Base-by-base conservation (phyloP, 2,329 filamentous ascomycete genomes). In the Cytospora paraplurivora region DNA sequence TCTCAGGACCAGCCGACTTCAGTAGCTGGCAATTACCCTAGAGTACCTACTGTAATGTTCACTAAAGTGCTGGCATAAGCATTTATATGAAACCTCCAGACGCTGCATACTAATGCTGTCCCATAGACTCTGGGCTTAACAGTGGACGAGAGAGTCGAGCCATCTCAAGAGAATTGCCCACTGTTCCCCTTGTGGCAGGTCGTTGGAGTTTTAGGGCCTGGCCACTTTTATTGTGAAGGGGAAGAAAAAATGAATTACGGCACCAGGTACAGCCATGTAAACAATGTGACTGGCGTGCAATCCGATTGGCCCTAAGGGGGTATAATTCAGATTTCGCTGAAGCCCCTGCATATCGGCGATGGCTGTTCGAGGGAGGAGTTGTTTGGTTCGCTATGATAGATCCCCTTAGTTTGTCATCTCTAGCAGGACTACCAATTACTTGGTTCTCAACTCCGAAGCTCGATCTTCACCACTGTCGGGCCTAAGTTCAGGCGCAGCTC, bases 301-400 rank as follows among this genome's bases (percentile, higher is more conserved):
- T 5, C 44, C 27, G 27, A 27, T 27, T 27, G 27, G 27, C 27
- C 44, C n/a, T 47, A 47, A 47, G 5, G n/a, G 44, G 6, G 12
- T 12, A 21, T 11, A 19, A 12, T 21, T 47, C n/a, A n/a, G n/a
- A 47, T 8, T 8, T 11, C 44, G n/a, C 7, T 21, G 21, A 6
- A 47, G 44, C 44, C 44, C 44, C 44, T 47, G 44, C n/a, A 47
- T 47, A 47, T 47, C 44, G 44, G 44, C n/a, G 44, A 19, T 21
- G 44, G n/a, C 5, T 19, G 7, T 21, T 47, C n/a, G 17, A 47
- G 44, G 44, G 21, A 47, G 44, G 44, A 47, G 44, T n/a, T 12
- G 1, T 19, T 44, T 10, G 11, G 8, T 47, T 3, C n/a, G 41
- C 6, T 19, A 19, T 10, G 7, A 47, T 44, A n/a, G 19, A 11